Conservation (phyloP, 176 grass and related monocot species). For the Phoenix roebelenii region DNA sequence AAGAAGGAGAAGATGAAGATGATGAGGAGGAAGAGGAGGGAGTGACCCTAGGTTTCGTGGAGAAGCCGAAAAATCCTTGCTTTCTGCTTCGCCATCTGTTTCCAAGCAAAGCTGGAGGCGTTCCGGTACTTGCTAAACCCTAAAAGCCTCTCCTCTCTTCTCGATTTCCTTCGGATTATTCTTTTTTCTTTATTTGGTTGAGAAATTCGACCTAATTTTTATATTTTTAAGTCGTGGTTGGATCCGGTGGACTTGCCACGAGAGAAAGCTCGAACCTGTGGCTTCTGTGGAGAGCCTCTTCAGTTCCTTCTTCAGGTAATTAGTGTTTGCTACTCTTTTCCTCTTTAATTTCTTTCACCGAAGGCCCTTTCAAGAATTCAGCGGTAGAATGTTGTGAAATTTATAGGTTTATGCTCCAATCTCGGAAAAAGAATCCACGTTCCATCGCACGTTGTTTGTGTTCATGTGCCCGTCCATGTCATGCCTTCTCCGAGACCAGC, state of each 20-base stretch:
- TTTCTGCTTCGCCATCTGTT: slow-evolving; percentile 68
- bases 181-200: neutral
- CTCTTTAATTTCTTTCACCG: neutral
- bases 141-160: neutral
- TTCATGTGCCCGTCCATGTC: slow-evolving; percentile 86
- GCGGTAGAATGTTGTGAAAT: neutral
- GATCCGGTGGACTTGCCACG: slow-evolving; percentile 63
- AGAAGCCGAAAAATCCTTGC: slow-evolving; percentile 41
- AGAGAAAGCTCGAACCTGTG: slow-evolving; percentile 37
- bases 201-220: neutral
- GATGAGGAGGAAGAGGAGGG: slow-evolving; percentile 35
- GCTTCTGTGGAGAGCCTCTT: slow-evolving; percentile 65
- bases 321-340: neutral
- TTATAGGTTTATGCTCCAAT: slow-evolving; percentile 67
- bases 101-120: slow-evolving; percentile 72
- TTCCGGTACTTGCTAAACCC: slow-evolving; percentile 25
- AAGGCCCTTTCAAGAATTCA: too few species aligned
- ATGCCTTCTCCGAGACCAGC: slow-evolving; percentile 77
- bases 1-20: slow-evolving; percentile 33
- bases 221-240: slow-evolving; percentile 51
- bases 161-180: neutral
- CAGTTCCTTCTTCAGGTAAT: slow-evolving; percentile 81
- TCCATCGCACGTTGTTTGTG: slow-evolving; percentile 67
- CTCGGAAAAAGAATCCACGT: slow-evolving; percentile 38
- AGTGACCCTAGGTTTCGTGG: slow-evolving; percentile 49